These are phyloP conservation scores for Termitomyces sp. DNA, from an alignment of 768 basidiomycete species.

Conservation along the genomic window DNA sequence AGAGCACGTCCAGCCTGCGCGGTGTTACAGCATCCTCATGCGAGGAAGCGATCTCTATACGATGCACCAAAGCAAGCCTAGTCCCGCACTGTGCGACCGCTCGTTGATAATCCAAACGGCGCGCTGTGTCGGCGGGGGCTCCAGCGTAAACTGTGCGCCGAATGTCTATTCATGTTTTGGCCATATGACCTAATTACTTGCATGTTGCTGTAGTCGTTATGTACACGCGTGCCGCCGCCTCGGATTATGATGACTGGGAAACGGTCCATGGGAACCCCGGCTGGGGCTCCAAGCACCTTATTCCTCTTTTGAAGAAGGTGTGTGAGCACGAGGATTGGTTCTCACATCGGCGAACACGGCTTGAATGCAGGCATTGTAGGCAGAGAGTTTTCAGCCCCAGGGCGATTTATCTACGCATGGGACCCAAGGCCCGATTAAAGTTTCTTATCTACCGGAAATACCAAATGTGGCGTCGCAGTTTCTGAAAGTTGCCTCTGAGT, in stretches of 20 bases:
- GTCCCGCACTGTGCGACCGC: constrained; percentile 37
- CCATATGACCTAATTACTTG: not conserved
- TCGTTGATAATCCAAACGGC: constrained; percentile 37
- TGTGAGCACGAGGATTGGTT: constrained; percentile 8
- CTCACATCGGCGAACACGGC: not conserved
- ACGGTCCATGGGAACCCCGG: constrained; percentile 44
- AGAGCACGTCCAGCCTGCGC: constrained; percentile 49
- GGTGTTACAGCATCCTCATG: constrained; percentile 37
- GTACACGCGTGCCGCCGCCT: constrained; percentile 55
- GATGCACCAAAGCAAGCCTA: constrained; percentile 38
- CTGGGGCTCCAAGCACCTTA: constrained; percentile 53
- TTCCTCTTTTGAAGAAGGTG: constrained; percentile 57
- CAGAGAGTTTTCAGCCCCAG: constrained; percentile 32
- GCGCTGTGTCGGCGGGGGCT: constrained; percentile 57
- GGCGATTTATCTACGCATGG: constrained; percentile 36
- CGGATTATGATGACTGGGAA: constrained; percentile 66
- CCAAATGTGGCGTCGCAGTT: constrained; percentile 42
- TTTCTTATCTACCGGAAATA: constrained; percentile 33
- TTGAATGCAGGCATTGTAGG: constrained; percentile 11
- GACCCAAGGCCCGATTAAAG: constrained; percentile 41
- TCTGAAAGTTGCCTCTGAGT: constrained; percentile 38
- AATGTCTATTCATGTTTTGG: not conserved
- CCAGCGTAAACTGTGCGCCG: constrained; percentile 50
- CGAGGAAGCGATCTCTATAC: constrained; percentile 37
- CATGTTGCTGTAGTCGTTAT: constrained; percentile 31